Percentiles rank a stretch among this genome's conserved stretches.
phyloP scores from a whole-genome alignment of 1,284 basidiomycete species.

The Vanrija humicola region DNA sequence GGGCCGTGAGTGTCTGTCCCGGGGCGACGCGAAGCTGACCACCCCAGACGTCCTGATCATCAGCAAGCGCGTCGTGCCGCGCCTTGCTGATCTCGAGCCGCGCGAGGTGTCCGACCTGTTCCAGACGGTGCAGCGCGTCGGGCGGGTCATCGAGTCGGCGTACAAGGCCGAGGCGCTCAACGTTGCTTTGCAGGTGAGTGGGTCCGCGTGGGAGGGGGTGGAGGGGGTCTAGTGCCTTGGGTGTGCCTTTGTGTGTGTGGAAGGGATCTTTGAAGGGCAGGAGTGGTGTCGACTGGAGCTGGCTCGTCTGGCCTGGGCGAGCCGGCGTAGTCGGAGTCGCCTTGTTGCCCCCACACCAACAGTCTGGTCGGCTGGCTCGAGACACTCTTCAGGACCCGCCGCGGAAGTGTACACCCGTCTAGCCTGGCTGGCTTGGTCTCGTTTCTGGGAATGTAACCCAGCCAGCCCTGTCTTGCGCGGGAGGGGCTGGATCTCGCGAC shows the following conservation, averaged over 20 bases:
- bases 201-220: too few species aligned
- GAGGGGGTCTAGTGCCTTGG: too few species aligned
- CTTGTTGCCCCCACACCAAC: too few species aligned
- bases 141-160: slow-evolving; percentile 46
- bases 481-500: not conserved
- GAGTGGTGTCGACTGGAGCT: too few species aligned
- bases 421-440: too few species aligned
- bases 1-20: slow-evolving; percentile 86
- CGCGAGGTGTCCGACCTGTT: slow-evolving; percentile 75
- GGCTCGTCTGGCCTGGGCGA: too few species aligned
- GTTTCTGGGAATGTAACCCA: too few species aligned
- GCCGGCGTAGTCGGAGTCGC: too few species aligned
- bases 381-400: too few species aligned
- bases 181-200: slow-evolving; percentile 70
- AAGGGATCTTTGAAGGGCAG: not conserved
- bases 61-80: slow-evolving; percentile 68
- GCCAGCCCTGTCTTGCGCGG: not conserved
- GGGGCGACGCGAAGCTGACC: too few species aligned
- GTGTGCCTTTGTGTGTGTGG: not conserved
- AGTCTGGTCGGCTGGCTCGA: too few species aligned
- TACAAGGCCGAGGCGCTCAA: slow-evolving; percentile 59
- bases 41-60: slow-evolving; percentile 78
- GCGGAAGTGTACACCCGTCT: too few species aligned
- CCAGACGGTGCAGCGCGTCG: slow-evolving; percentile 60
- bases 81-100: slow-evolving; percentile 66